phyloP scores from a whole-genome alignment of 495 filamentous ascomycete genomes.

The Xylaria flabelliformis region DNA sequence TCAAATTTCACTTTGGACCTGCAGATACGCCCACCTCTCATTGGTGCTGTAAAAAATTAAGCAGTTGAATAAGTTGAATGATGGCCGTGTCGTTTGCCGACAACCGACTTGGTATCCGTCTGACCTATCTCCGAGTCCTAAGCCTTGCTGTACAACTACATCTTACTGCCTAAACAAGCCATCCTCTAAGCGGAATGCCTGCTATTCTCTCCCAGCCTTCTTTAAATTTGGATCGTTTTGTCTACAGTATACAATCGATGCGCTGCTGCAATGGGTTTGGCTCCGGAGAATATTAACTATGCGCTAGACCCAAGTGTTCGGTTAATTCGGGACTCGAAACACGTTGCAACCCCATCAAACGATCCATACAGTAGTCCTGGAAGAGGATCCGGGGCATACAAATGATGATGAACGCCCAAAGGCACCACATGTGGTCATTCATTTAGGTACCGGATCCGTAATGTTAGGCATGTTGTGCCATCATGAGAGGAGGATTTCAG shows the following conservation, averaged over 20 bases:
- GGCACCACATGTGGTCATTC: neutral
- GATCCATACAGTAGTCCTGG: neutral
- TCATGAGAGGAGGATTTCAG: conserved; percentile 8
- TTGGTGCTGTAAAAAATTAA: conserved; percentile 10
- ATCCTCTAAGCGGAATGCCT: neutral
- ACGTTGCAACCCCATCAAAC: conserved; percentile 2
- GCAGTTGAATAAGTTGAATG: neutral
- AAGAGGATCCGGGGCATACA: neutral
- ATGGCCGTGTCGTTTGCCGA: conserved; percentile 6
- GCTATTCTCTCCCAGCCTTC: neutral
- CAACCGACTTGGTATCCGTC: conserved; percentile 8
- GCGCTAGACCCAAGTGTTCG: neutral
- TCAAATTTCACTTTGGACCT: conserved; percentile 4
- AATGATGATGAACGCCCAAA: neutral
- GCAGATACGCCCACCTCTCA: neutral
- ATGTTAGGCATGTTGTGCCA: neutral
- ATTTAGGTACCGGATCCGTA: no score
- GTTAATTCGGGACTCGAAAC: conserved; percentile 1
- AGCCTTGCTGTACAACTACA: neutral
- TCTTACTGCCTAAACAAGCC: neutral
- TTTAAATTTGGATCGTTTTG: neutral
- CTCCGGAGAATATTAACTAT: neutral
- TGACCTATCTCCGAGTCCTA: neutral
- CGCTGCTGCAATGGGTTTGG: neutral
- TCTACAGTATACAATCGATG: neutral